Evolutionary conservation across 441 rosid species (phyloP).

Genomic region (Adansonia rubrostipa): DNA sequence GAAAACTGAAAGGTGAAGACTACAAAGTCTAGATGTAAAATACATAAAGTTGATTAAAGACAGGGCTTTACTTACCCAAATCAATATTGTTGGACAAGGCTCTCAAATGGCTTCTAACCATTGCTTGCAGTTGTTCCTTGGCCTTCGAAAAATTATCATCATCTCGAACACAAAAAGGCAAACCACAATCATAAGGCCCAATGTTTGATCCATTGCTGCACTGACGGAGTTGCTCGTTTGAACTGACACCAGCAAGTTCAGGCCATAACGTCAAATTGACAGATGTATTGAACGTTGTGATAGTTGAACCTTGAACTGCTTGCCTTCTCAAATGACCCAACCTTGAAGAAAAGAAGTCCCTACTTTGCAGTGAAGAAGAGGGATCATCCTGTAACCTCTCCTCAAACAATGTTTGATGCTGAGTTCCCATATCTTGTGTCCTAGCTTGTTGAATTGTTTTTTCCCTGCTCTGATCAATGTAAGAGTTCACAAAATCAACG

Average conservation of each 20-base stretch:
- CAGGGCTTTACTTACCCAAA: slow-evolving; percentile 59
- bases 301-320: slow-evolving; percentile 40
- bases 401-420: slow-evolving; percentile 43
- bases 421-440: slow-evolving; percentile 42
- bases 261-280: slow-evolving; percentile 57
- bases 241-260: slow-evolving; percentile 44
- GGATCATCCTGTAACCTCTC: slow-evolving; percentile 50
- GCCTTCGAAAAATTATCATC: slow-evolving; percentile 49
- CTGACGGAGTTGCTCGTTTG: slow-evolving; percentile 48
- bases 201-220: slow-evolving; percentile 47
- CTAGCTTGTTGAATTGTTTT: slow-evolving; percentile 39
- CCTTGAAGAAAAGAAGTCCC: slow-evolving; percentile 47
- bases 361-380: slow-evolving; percentile 44
- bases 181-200: slow-evolving; percentile 36
- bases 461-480: slow-evolving; percentile 51
- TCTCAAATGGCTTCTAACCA: slow-evolving; percentile 72
- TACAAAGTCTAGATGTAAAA: neutral
- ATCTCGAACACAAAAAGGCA: slow-evolving; percentile 43
- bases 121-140: slow-evolving; percentile 71
- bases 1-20: neutral
- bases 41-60: slow-evolving; percentile 8
- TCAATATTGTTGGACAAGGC: slow-evolving; percentile 64
- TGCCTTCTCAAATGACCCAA: slow-evolving; percentile 50
- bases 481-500: slow-evolving; percentile 46
- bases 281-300: slow-evolving; percentile 38